Evolutionary conservation across 208 protist genomes (phyloP), one percentile per base, ranked within the genome.

Genomic region (Leishmania mexicana): DNA sequence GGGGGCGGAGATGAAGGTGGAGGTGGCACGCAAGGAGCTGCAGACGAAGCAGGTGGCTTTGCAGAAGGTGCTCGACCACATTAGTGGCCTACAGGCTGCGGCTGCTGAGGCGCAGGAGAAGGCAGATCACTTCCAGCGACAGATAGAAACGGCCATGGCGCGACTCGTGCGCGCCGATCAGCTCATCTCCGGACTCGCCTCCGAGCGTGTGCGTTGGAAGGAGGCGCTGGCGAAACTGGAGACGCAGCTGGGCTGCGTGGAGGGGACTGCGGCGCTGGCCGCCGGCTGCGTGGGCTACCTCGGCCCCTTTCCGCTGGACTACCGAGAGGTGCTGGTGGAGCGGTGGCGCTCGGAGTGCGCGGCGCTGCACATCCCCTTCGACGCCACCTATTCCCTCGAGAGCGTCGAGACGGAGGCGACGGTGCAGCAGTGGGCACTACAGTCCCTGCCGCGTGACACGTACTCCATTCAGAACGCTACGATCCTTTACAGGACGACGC

Each of bases 351-450:
- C 82, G 31, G 88, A 93, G 78, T 96, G 92, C 84, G 65, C 60
- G n/a, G 76, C 86, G 65, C 76, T 96, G 31, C 65, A 78, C 45
- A 90, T 98, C 49, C 81, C 90, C 45, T 89, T 96, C 35, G 90
- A 94, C 79, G 51, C 62, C n/a, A 81, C 62, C 53, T 99, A 98
- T 85, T 83, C 90, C 11, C 89, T 99, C 10, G 90, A 86, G 58
- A 90, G 89, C 64, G 95, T 99, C 58, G 89, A 93, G 60, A 91
- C 98, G 45, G 96, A 97, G 42, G 89, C 98, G 28, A 83, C 87
- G 72, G 90, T 99, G 7, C 94, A 98, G 47, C 91, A 96, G 60
- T 99, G 99, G 99, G 89, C 91, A 35, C 92, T 98, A 57, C 89
- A 96, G 80, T 97, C 97, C 6, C 90, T 99, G 49, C 99, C 99